Evolutionary conservation across 495 filamentous ascomycete species (phyloP), one percentile per base, ranked within the genome.

Genomic region (Amniculicola lignicola): DNA sequence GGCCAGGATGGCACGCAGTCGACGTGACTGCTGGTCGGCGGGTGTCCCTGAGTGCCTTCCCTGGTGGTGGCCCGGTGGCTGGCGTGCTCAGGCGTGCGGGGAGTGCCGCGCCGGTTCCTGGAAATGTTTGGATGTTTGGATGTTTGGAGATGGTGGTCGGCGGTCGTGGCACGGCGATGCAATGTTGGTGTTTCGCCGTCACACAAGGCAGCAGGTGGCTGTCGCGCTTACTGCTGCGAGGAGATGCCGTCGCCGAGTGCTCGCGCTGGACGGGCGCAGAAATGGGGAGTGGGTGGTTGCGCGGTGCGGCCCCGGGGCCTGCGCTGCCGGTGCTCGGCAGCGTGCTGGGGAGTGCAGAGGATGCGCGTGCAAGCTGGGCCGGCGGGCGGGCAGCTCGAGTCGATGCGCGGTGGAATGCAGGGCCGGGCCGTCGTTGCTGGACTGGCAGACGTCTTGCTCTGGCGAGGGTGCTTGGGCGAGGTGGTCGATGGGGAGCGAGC

Each of bases 221-320:
- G 49, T 46, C 50, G 57, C 57, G 57, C 57, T 54, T 61, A 50
- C 11, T 22, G 46, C 15, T 16, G 37, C n/a, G n/a, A n/a, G n/a
- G n/a, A n/a, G 46, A 24, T 10, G 9, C 29, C 28, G 46, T 29
- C 15, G 16, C n/a, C 14, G 40, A 16, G 15, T 21, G 24, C n/a
- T 21, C 3, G 21, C 40, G 21, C 40, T 2, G 40, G 40, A 21
- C n/a, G n/a, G n/a, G n/a, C n/a, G n/a, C n/a, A n/a, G n/a, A n/a
- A 21, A 12, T 21, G 16, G 40, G 5, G 40, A 21, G 40, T 43
- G 40, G 14, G 16, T 21, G 40, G 16, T 43, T 35, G 29, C 29
- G 19, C 36, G 4, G 7, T 41, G 38, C 7, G 9, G 18, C 2
- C 38, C 2, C 9, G 38, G 38, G 14, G 2, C 38, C 15, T n/a